A percentile compares a stretch with the other conserved stretches of the same genome.
Evolutionary conservation across 352 stramenopile species (phyloP).

Genomic region (Phytophthora citricola): DNA sequence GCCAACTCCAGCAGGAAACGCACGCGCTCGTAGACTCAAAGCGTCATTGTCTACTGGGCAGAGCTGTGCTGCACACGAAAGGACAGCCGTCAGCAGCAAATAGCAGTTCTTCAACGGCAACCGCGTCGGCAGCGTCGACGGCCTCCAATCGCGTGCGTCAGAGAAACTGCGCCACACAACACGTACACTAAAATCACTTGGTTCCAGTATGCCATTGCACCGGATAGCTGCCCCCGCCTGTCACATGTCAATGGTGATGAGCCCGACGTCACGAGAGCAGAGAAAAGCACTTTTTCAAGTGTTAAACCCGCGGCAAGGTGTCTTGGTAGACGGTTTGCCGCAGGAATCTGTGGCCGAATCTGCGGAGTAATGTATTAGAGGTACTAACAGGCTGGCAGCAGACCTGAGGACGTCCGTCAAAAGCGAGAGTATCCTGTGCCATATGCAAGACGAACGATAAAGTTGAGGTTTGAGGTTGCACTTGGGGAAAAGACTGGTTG

Average conservation of each 20-base stretch:
- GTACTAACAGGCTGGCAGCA: background rate
- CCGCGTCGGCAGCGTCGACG: slow-evolving; percentile 28
- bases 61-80: slow-evolving; percentile 35
- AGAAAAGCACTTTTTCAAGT: slow-evolving; percentile 9
- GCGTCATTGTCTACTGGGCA: background rate
- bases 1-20: background rate
- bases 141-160: slow-evolving; percentile 1
- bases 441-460: slow-evolving; percentile 9
- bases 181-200: slow-evolving; percentile 14
- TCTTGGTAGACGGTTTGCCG: no score
- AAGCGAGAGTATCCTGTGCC: slow-evolving; percentile 3
- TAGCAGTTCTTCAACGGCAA: slow-evolving; percentile 42
- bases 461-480: slow-evolving; percentile 23
- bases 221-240: slow-evolving; percentile 18
- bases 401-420: background rate
- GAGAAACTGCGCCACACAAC: slow-evolving; percentile 9
- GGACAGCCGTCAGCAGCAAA: slow-evolving; percentile 26
- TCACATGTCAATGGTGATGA: slow-evolving; percentile 29
- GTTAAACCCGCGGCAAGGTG: slow-evolving; percentile 14
- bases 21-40: background rate
- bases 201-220: slow-evolving; percentile 14
- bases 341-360: slow-evolving; percentile 8
- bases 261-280: slow-evolving; percentile 13
- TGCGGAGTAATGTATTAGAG: background rate
- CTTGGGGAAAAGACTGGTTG: slow-evolving; percentile 21